These are phyloP conservation scores for Boeremia exigua DNA, from an alignment of 2,329 filamentous ascomycete species.

Conservation along the genomic window DNA sequence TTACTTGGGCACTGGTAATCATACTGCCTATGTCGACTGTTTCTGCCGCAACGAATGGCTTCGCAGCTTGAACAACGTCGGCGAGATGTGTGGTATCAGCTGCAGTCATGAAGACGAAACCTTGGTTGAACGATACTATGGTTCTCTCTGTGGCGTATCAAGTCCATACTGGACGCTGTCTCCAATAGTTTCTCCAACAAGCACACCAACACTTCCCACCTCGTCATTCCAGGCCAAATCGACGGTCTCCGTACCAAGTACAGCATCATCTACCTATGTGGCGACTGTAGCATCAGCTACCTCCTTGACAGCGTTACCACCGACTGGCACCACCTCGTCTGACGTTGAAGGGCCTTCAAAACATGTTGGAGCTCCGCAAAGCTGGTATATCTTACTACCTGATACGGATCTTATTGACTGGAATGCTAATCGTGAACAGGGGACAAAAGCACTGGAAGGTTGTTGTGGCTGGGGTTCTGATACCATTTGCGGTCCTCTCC, in stretches of 20 bases:
- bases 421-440: neutral
- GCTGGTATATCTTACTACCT: neutral
- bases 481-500: neutral
- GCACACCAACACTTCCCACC: neutral
- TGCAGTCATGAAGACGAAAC: constrained; percentile 65
- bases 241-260: neutral
- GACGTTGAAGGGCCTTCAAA: neutral
- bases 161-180: neutral
- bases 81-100: constrained; percentile 66
- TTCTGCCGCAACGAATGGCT: constrained; percentile 74
- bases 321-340: too few species aligned
- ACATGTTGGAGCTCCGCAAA: neutral
- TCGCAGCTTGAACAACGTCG: constrained; percentile 55
- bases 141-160: neutral
- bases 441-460: neutral
- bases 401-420: too few species aligned
- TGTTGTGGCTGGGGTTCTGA: neutral
- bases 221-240: too few species aligned
- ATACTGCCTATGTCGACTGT: constrained; percentile 68
- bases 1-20: constrained; percentile 50
- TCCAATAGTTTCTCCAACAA: neutral
- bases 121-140: constrained; percentile 33
- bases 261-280: neutral
- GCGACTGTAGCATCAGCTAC: neutral
- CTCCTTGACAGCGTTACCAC: neutral